These are phyloP conservation scores for Castanea sativa DNA, from an alignment of 306 rosid genomes.

Conservation along the genomic window DNA sequence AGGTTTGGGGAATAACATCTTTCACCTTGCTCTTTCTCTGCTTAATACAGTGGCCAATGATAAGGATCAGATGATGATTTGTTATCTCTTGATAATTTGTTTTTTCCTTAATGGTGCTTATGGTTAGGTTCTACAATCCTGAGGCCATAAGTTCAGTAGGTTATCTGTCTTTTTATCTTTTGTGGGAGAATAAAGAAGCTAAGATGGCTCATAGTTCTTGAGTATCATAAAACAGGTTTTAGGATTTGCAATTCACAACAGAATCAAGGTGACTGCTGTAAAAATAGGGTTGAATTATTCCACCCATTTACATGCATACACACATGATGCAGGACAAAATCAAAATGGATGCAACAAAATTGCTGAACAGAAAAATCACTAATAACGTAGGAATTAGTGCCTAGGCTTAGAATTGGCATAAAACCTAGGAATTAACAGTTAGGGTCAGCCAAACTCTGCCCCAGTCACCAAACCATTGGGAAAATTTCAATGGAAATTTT, in stretches of 20 bases:
- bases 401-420: no score
- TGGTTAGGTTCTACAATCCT: background rate
- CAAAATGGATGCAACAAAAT: no score
- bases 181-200: background rate
- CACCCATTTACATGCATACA: background rate
- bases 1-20: slow-evolving; percentile 47
- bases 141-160: background rate
- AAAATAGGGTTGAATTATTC: background rate
- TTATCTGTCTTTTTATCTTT: background rate
- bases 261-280: background rate
- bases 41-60: background rate
- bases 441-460: no score
- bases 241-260: background rate
- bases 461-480: no score
- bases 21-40: slow-evolving; percentile 8
- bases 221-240: background rate
- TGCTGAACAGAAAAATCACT: no score
- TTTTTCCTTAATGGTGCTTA: background rate
- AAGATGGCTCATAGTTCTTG: background rate
- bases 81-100: background rate
- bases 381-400: no score
- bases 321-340: no score
- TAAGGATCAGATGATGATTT: slow-evolving; percentile 6
- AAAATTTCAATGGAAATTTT: no score
- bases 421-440: no score